phyloP scores from a whole-genome alignment of 257 asterid species.

The Gardenia jasminoides region DNA sequence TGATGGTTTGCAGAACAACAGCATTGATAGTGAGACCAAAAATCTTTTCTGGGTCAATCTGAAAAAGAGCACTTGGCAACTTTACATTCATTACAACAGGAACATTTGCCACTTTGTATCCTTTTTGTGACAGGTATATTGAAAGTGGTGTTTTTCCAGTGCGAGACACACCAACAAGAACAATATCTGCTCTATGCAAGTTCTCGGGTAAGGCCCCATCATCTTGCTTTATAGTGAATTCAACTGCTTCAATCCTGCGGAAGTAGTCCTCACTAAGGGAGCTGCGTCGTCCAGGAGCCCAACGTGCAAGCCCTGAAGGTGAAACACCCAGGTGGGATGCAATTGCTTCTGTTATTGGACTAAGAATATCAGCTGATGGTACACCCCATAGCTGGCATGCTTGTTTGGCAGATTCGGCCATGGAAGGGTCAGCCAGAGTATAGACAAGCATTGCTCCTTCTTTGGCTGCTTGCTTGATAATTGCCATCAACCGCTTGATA shows the following conservation, averaged over 20 bases:
- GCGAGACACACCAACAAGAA: constrained; percentile 91
- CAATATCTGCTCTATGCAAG: constrained; percentile 65
- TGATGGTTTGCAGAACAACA: constrained; percentile 62
- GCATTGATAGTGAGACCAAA: constrained; percentile 88
- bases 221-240: constrained; percentile 94
- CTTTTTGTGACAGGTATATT: constrained; percentile 83
- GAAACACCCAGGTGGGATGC: constrained; percentile 83
- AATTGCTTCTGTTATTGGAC: constrained; percentile 83
- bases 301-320: constrained; percentile 89
- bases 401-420: constrained; percentile 78
- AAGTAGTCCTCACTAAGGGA: constrained; percentile 82
- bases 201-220: constrained; percentile 88
- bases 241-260: constrained; percentile 80
- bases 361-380: constrained; percentile 64
- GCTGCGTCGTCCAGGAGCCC: constrained; percentile 71
- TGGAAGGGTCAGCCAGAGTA: constrained; percentile 83
- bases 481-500: constrained; percentile 67
- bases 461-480: constrained; percentile 81
- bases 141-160: constrained; percentile 92
- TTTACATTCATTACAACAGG: constrained; percentile 73
- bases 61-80: constrained; percentile 64
- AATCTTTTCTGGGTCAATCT: constrained; percentile 83
- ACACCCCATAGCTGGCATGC: constrained; percentile 89
- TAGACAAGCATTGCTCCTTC: constrained; percentile 84
- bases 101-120: constrained; percentile 95